Evolutionary conservation across 1,284 basidiomycete species (phyloP).

Genomic region (Boletus hoseneyae): DNA sequence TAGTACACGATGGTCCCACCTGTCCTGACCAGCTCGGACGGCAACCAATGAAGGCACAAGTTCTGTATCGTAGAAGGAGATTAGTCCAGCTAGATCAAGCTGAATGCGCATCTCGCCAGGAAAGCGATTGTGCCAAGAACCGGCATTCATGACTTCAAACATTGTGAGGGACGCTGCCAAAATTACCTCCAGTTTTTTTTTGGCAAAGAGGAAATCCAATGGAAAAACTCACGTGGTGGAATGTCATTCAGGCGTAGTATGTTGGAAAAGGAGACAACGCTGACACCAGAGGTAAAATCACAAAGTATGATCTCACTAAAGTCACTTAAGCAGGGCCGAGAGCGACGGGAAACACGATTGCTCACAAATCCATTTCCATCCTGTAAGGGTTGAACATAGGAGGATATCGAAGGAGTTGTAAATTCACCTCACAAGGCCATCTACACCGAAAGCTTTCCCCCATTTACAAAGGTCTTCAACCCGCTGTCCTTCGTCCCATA

Average conservation of each 20-base stretch:
- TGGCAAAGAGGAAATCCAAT: not conserved
- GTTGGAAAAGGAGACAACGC: slow-evolving; percentile 34
- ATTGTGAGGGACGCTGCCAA: not conserved
- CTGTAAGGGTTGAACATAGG: slow-evolving; percentile 18
- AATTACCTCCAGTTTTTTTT: not conserved
- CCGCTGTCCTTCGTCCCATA: slow-evolving; percentile 27
- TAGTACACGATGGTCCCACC: slow-evolving; percentile 8
- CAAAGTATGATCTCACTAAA: slow-evolving; percentile 48
- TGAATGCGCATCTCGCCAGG: slow-evolving; percentile 35
- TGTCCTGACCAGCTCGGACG: slow-evolving; percentile 22
- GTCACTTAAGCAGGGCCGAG: not conserved
- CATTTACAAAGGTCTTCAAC: slow-evolving; percentile 36
- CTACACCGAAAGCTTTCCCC: slow-evolving; percentile 35
- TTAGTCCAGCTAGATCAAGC: slow-evolving; percentile 28
- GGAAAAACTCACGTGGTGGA: not conserved
- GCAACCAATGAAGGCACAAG: slow-evolving; percentile 27
- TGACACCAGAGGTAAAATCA: slow-evolving; percentile 28
- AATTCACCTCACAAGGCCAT: slow-evolving; percentile 38
- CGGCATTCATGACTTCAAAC: slow-evolving; percentile 14
- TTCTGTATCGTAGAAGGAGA: slow-evolving; percentile 10
- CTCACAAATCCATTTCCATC: slow-evolving; percentile 51
- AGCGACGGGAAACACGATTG: not conserved
- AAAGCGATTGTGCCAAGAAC: slow-evolving; percentile 31
- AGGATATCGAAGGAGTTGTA: too few species aligned
- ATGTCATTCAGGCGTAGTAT: slow-evolving; percentile 1